Evolutionary conservation across 108 stramenopile genomes (phyloP), one percentile per base, ranked within the genome.

Genomic region (Cylindrotheca closterium): DNA sequence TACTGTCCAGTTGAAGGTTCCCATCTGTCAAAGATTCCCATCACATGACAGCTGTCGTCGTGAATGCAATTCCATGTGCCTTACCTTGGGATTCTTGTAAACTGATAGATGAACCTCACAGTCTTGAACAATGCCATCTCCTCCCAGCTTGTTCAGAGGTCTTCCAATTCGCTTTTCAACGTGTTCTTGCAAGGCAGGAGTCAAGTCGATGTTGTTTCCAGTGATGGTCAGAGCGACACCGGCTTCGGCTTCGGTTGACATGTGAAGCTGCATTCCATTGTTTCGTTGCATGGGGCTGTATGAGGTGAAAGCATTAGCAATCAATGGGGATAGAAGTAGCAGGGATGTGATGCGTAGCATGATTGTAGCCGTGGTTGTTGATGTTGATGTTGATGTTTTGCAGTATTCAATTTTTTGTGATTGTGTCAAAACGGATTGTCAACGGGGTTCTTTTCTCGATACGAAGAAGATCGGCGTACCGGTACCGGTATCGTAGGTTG

Each of bases 141-240:
- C 70, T 17, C 81, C 71, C 25, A 91, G 69, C 71, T 91, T 94
- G 31, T 85, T 83, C 48, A 94, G 55, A 30, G 80, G 75, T 45
- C 74, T 62, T 26, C 91, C 89, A 47, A 94, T 74, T 47, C 83
- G 83, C 60, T 84, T 79, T 29, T 91, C 78, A 8, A 89, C 82
- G 66, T 94, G 85, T 24, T 87, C 84, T 17, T 73, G 55, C 50
- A 94, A 70, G 26, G 93, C 84, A 22, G 79, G 75, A 15, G 93
- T 94, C 54, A 94, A 53, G 25, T 94, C 88, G 59, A 94, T 80
- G 71, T 94, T 94, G 48, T 87, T 86, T 42, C 93, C 93, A 19
- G 83, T 87, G 45, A 94, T 64, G 52, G 78, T 73, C 58, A 90
- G 74, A 31, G 84, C 81, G 42, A 85, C 80, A 18, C 30, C 78